A percentile compares a stretch with the other conserved stretches of the same genome.
Evolutionary conservation across 1,284 basidiomycete genomes (phyloP).

Genomic region (Tylopilus sp.): DNA sequence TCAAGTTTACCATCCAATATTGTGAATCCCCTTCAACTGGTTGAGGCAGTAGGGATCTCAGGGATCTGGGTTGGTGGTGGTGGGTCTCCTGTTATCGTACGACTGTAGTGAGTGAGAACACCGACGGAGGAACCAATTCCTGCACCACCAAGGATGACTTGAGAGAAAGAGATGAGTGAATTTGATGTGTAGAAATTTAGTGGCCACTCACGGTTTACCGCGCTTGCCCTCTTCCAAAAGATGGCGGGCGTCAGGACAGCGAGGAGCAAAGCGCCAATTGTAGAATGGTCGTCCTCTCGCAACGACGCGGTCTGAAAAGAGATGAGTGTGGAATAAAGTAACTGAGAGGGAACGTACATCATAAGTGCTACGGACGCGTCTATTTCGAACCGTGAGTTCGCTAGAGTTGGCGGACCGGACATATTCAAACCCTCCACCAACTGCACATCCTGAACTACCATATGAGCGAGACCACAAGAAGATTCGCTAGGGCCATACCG

Average conservation of each 20-base stretch:
- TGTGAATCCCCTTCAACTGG: slow-evolving; percentile 5
- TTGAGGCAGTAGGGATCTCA: slow-evolving; percentile 25
- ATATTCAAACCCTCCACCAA: slow-evolving; percentile 60
- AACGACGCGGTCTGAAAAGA: slow-evolving; percentile 61
- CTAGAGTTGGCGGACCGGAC: slow-evolving; percentile 54
- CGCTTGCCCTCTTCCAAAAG: slow-evolving; percentile 72
- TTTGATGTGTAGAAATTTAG: background rate
- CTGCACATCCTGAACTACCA: slow-evolving; percentile 43
- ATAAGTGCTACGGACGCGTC: slow-evolving; percentile 60
- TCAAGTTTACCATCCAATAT: slow-evolving; percentile 1
- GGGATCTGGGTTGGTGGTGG: slow-evolving; percentile 53
- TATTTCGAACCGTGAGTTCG: slow-evolving; percentile 49
- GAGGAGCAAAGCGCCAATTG: slow-evolving; percentile 72
- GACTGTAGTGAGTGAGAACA: slow-evolving; percentile 63
- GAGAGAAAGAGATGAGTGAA: slow-evolving; percentile 5
- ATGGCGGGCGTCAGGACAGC: slow-evolving; percentile 72
- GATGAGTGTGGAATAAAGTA: slow-evolving; percentile 3
- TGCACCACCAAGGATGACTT: slow-evolving; percentile 77
- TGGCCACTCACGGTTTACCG: slow-evolving; percentile 62
- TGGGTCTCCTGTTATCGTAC: slow-evolving; percentile 62
- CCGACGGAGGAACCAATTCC: slow-evolving; percentile 73
- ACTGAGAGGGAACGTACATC: slow-evolving; percentile 55
- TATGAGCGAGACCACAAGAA: slow-evolving; percentile 4
- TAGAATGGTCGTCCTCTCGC: slow-evolving; percentile 75
- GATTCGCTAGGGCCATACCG: slow-evolving; percentile 43